Evolutionary conservation across 2,329 filamentous ascomycete species (phyloP).

Genomic region (Apiospora kogelbergensis): DNA sequence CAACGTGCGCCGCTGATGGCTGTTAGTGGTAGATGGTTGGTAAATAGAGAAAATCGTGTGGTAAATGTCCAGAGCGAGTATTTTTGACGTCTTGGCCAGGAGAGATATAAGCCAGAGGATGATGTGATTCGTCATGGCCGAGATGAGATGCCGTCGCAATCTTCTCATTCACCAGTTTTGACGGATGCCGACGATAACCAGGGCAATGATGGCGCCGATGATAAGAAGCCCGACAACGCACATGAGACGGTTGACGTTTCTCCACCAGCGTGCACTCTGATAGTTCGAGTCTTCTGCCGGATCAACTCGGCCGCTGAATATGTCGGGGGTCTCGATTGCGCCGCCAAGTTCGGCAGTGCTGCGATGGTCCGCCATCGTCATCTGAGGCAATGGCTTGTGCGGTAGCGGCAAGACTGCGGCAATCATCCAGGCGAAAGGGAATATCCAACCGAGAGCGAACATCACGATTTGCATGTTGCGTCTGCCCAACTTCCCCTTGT

Average conservation of each 20-base stretch:
- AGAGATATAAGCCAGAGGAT: not conserved
- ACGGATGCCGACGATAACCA: conserved; percentile 52
- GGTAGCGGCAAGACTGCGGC: conserved; percentile 75
- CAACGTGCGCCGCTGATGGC: not conserved
- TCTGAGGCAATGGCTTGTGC: conserved; percentile 45
- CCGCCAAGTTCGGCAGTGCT: conserved; percentile 41
- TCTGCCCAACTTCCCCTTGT: conserved; percentile 60
- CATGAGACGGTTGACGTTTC: conserved; percentile 59
- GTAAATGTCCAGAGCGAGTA: not conserved
- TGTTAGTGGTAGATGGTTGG: not conserved
- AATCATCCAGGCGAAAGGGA: conserved; percentile 80
- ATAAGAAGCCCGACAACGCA: conserved; percentile 55
- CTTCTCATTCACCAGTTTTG: conserved; percentile 44
- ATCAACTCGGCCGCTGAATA: conserved; percentile 33
- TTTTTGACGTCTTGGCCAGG: not conserved
- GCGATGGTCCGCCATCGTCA: conserved; percentile 49
- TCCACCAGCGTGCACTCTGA: conserved; percentile 59
- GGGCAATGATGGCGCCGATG: conserved; percentile 49
- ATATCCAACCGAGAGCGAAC: conserved; percentile 75
- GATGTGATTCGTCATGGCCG: not conserved
- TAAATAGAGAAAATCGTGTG: not conserved
- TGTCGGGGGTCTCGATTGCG: conserved; percentile 23
- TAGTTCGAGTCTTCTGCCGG: conserved; percentile 45
- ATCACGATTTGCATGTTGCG: conserved; percentile 74
- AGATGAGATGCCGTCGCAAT: not conserved